These are phyloP conservation scores for Alternaria brassicicola DNA, from an alignment of 2,329 filamentous ascomycete species.

Conservation along the genomic window DNA sequence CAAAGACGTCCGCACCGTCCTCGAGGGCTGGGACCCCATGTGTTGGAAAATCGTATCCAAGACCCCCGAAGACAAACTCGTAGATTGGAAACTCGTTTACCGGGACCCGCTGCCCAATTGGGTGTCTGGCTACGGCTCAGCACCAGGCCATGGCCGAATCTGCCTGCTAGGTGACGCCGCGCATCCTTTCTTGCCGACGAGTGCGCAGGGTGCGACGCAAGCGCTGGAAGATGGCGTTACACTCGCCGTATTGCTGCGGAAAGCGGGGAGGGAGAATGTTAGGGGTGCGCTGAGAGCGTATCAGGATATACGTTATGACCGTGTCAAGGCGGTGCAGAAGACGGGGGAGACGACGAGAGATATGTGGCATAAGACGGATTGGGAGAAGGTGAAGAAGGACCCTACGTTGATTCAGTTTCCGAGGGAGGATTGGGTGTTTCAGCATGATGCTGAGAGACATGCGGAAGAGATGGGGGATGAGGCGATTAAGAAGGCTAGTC, in stretches of 20 bases:
- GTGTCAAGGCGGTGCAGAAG: slow-evolving; percentile 44
- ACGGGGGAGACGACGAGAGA: slow-evolving; percentile 44
- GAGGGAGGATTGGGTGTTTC: slow-evolving; percentile 43
- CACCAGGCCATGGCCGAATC: slow-evolving; percentile 49
- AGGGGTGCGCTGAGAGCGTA: slow-evolving; percentile 38
- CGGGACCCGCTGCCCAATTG: slow-evolving; percentile 60
- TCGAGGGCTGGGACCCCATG: slow-evolving; percentile 44
- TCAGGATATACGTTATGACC: slow-evolving; percentile 44
- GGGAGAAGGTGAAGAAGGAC: slow-evolving; percentile 42
- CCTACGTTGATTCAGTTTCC: slow-evolving; percentile 40
- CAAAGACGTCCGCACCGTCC: slow-evolving; percentile 41
- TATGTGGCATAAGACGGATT: slow-evolving; percentile 46
- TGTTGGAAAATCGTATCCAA: slow-evolving; percentile 44
- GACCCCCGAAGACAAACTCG: slow-evolving; percentile 46
- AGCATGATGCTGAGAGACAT: slow-evolving; percentile 39
- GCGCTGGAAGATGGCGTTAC: slow-evolving; percentile 58
- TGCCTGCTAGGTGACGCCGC: slow-evolving; percentile 61
- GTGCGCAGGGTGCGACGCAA: slow-evolving; percentile 61
- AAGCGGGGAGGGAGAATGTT: slow-evolving; percentile 41
- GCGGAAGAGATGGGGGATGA: slow-evolving; percentile 39
- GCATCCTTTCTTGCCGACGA: slow-evolving; percentile 61
- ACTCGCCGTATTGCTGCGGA: slow-evolving; percentile 33
- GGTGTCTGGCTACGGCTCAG: slow-evolving; percentile 56
- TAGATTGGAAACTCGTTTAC: slow-evolving; percentile 64
- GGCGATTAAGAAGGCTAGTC: slow-evolving; percentile 28